A percentile compares a stretch with the other conserved stretches of the same genome.
Evolutionary conservation across 108 stramenopile species (phyloP).

Genomic region (Poteriospumella lacustris): DNA sequence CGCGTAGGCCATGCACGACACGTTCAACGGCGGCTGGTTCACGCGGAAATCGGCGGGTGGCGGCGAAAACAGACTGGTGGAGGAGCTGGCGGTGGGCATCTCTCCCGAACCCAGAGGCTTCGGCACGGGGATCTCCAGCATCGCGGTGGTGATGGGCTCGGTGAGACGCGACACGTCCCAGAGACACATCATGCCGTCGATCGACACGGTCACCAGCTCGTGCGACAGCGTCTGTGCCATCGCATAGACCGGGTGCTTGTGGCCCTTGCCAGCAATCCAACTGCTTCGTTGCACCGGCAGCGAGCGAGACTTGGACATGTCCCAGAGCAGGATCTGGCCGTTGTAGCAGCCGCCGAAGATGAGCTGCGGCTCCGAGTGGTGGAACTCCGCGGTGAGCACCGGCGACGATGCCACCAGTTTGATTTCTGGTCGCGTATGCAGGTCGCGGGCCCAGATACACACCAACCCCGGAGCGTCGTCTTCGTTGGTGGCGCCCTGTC

Average conservation of each 20-base stretch:
- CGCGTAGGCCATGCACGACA: background rate
- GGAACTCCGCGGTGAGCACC: constrained; percentile 30
- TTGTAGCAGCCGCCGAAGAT: constrained; percentile 39
- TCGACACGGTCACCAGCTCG: constrained; percentile 22
- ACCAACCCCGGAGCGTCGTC: background rate
- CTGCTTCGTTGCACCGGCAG: constrained; percentile 33
- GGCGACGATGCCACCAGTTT: constrained; percentile 14
- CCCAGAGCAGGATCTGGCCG: constrained; percentile 41
- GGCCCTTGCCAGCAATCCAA: constrained; percentile 27
- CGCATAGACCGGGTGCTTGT: constrained; percentile 31
- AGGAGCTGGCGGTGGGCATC: too few species aligned
- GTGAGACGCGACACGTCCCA: constrained; percentile 20
- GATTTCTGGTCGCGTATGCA: background rate
- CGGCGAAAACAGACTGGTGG: too few species aligned
- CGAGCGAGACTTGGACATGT: constrained; percentile 16
- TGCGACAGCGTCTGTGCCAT: constrained; percentile 22
- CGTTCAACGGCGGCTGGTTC: background rate
- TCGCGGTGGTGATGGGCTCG: constrained; percentile 10
- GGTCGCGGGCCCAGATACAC: background rate
- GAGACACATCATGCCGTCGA: constrained; percentile 32
- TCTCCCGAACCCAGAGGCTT: too few species aligned
- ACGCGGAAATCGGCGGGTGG: too few species aligned
- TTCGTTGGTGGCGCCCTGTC: background rate
- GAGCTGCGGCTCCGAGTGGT: constrained; percentile 34
- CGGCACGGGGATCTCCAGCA: too few species aligned